A percentile compares a stretch with the other conserved stretches of the same genome.
Evolutionary conservation across 2,329 filamentous ascomycete genomes (phyloP).

Genomic region (Exophiala calicioides): DNA sequence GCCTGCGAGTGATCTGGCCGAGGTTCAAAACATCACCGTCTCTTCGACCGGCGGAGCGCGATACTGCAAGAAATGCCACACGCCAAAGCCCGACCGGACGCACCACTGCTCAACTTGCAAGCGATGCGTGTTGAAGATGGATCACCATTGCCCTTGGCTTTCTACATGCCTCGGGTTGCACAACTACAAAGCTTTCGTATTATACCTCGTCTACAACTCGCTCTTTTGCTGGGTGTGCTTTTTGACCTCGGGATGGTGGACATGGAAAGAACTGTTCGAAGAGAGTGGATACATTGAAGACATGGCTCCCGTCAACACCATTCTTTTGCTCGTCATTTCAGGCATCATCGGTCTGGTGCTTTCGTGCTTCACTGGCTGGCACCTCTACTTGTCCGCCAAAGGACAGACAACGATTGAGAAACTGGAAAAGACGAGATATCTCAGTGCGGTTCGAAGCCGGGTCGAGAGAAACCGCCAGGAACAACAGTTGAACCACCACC

Average conservation of each 20-base stretch:
- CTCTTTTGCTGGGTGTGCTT: conserved; percentile 83
- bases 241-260: conserved; percentile 74
- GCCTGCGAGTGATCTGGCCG: conserved; percentile 41
- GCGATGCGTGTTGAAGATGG: conserved; percentile 97
- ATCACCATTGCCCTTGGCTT: conserved; percentile 98
- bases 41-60: conserved; percentile 84
- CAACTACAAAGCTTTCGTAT: conserved; percentile 93
- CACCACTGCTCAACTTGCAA: conserved; percentile 97
- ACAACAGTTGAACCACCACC: conserved; percentile 50
- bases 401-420: conserved; percentile 96
- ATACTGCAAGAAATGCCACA: conserved; percentile 97
- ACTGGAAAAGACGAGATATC: conserved; percentile 91
- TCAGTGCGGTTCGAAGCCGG: conserved; percentile 73
- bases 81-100: conserved; percentile 88
- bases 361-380: conserved; percentile 87
- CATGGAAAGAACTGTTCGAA: conserved; percentile 77
- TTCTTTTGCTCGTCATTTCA: conserved; percentile 80
- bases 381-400: conserved; percentile 74
- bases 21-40: conserved; percentile 81
- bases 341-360: conserved; percentile 91
- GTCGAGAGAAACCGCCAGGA: conserved; percentile 65
- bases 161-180: conserved; percentile 90
- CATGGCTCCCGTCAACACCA: conserved; percentile 84
- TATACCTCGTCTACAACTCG: conserved; percentile 88
- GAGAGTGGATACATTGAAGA: conserved; percentile 71